phyloP scores from a whole-genome alignment of 176 grass and related monocot species.

The Avena eriantha region DNA sequence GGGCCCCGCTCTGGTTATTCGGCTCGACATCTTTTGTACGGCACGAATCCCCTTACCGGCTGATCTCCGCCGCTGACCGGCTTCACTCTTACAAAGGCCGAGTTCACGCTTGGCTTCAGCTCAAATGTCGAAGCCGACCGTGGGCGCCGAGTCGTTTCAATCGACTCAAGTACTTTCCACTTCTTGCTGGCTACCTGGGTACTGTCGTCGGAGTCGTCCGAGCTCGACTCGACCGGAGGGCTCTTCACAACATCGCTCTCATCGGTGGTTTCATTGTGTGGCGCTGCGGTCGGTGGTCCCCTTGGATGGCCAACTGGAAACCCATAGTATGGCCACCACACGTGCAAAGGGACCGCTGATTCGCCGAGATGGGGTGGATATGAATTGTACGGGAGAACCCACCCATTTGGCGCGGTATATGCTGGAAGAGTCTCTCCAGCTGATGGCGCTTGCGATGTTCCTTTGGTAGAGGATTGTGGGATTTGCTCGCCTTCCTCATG shows the following conservation, averaged over 20 bases:
- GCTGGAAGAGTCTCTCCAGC: background rate
- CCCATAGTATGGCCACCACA: constrained; percentile 52
- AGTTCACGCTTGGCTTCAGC: constrained; percentile 59
- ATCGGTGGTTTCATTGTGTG: background rate
- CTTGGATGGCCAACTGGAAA: constrained; percentile 26
- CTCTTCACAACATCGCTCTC: constrained; percentile 30
- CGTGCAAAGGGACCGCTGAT: constrained; percentile 29
- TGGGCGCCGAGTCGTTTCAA: background rate
- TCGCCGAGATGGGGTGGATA: constrained; percentile 31
- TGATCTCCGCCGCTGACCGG: constrained; percentile 32
- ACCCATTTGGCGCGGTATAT: constrained; percentile 33
- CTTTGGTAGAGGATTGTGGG: background rate
- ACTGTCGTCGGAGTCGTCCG: background rate
- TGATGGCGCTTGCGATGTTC: background rate
- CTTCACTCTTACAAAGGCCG: constrained; percentile 60
- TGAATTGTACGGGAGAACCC: constrained; percentile 35
- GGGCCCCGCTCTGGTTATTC: constrained; percentile 31
- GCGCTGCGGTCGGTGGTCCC: background rate
- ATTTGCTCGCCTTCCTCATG: background rate
- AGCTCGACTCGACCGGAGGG: constrained; percentile 32
- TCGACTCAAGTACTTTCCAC: background rate
- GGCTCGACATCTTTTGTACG: constrained; percentile 59
- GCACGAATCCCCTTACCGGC: constrained; percentile 53
- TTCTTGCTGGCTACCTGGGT: background rate
- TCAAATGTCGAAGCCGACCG: background rate